Percentiles rank a stretch among this genome's conserved stretches.
Conservation (phyloP, 2,329 filamentous ascomycete genomes). For the Aspergillus caelatus region DNA sequence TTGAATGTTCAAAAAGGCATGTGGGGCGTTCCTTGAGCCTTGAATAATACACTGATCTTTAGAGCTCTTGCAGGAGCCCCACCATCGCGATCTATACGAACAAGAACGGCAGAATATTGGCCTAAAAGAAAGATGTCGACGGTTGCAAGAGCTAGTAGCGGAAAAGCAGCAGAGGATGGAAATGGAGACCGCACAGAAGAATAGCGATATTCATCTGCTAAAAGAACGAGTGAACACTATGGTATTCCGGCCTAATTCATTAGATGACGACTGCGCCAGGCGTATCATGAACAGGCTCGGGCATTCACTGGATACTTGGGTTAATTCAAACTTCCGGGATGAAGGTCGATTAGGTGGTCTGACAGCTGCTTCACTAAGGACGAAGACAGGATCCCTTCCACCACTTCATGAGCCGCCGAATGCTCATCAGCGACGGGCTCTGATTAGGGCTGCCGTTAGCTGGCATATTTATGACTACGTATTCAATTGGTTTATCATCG, state of each 20-base stretch:
- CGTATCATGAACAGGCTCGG: conserved; percentile 15
- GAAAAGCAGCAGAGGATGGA: not conserved
- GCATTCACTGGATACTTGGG: conserved; percentile 18
- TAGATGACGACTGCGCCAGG: conserved; percentile 18
- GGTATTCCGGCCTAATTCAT: not conserved
- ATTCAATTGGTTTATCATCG: not conserved
- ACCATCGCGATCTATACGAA: not conserved
- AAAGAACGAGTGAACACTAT: conserved; percentile 5
- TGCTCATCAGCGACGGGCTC: not conserved
- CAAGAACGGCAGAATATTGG: not conserved
- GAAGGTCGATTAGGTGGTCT: not conserved
- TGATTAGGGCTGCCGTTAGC: not conserved
- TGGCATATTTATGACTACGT: conserved; percentile 13
- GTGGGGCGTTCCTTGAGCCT: too few species aligned
- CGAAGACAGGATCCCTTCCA: not conserved
- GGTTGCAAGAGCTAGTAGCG: not conserved
- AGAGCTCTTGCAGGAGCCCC: not conserved
- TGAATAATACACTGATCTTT: not conserved
- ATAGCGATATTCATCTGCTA: conserved; percentile 12
- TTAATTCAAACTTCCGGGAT: conserved; percentile 12
- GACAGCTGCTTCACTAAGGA: not conserved
- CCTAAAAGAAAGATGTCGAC: not conserved
- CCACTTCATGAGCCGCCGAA: not conserved
- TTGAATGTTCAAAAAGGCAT: too few species aligned
- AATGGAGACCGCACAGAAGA: not conserved